Base-by-base conservation (phyloP, 179 eudicot species). In the Spergularia azorica region DNA sequence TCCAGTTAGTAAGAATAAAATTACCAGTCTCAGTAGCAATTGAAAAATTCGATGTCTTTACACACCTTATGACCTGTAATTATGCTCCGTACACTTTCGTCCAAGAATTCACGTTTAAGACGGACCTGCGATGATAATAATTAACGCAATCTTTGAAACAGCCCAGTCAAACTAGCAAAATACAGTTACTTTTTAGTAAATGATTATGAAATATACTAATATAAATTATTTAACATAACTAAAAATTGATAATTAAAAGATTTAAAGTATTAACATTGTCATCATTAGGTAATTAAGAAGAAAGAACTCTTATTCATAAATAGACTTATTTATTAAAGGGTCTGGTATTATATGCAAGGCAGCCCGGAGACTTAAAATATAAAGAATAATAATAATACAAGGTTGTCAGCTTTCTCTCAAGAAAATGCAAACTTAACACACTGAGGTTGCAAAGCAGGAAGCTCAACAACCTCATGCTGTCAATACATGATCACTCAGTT, bases 31-130 rank as follows among this genome's bases (percentile, higher is more conserved):
- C 68, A 70, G 41, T 26, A 72, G 43, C 43, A 69, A 61, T 39
- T 20, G 61, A 26, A 43, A 67, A 65, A 69, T 8, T 56, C 26
- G 71, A n/a, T 67, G 72, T 20, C 32, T 70, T 64, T 63, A 79
- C 26, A 70, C 80, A 95, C 97, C 97, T 93, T 91, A 80, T 72
- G 77, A 76, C 82, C 88, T 60, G 32, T 73, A 67, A 13, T 81
- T 76, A 74, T 88, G n/a, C 85, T 80, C 59, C 73, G 83, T 51
- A 74, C 79, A 77, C 84, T 85, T 78, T 88, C 89, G 83, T 95
- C 99, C 88, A 93, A 83, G 79, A 69, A 95, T 79, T 95, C 99
- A 71, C 97, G 93, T 82, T 95, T 95, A 72, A 95, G 85, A 55
- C 97, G 97, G 55, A 95, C 90, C 99, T 95, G 89, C 61, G 61